Conservation (phyloP, 371 early-diverging fungal genomes). For the Mucor sp. region DNA sequence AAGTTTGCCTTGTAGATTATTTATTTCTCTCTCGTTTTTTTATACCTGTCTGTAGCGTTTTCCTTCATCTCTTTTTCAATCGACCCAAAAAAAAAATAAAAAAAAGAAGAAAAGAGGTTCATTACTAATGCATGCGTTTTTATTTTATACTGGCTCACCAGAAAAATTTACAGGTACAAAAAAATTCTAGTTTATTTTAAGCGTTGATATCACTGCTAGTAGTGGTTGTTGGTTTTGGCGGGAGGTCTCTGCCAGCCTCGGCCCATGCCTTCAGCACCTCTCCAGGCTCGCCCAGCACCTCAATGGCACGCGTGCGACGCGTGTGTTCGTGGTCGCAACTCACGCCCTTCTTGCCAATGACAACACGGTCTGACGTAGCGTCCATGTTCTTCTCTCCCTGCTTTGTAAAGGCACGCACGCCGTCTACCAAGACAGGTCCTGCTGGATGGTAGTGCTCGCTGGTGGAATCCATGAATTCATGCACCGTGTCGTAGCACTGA, state of each 20-base stretch:
- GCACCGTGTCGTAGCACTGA: conserved; percentile 63
- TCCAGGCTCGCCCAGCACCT: conserved; percentile 53
- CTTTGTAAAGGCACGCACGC: conserved; percentile 44
- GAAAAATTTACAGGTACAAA: background rate
- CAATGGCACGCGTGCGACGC: conserved; percentile 38
- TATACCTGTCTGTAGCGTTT: background rate
- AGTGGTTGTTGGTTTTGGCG: conserved; percentile 22
- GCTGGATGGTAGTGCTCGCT: conserved; percentile 31
- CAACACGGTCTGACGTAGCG: conserved; percentile 25
- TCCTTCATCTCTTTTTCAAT: background rate
- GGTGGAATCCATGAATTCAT: conserved; percentile 26
- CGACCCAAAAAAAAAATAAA: no score
- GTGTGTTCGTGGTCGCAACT: conserved; percentile 45
- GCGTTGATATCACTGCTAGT: background rate
- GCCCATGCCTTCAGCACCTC: conserved; percentile 48
- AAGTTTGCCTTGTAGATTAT: background rate
- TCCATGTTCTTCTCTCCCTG: conserved; percentile 33
- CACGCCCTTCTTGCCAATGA: conserved; percentile 43
- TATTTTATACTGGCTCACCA: no score
- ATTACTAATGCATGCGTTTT: no score
- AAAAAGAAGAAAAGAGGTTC: background rate
- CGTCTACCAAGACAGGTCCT: conserved; percentile 40
- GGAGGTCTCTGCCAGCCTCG: conserved; percentile 40
- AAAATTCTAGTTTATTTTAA: background rate
- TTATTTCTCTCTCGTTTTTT: background rate